Conservation (phyloP, 805 yeast genomes). For the Wickerhamomyces chambardii region DNA sequence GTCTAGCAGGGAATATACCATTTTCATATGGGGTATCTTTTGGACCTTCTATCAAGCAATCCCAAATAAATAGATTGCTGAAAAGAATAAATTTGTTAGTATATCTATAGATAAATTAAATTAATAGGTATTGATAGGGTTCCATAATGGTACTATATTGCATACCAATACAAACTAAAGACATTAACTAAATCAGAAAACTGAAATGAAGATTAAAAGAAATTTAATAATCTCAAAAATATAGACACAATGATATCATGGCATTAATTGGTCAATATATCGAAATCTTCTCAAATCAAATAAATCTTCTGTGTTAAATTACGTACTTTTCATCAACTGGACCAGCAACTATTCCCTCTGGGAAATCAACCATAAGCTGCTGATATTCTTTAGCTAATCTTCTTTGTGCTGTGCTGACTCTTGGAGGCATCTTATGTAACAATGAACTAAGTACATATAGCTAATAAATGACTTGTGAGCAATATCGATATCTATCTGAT, state of each 20-base stretch:
- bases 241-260: no score
- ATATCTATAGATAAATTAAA: no score
- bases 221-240: no score
- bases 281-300: neutral
- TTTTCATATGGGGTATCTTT: slow-evolving; percentile 78
- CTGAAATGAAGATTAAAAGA: no score
- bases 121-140: no score
- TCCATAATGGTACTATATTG: no score
- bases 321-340: slow-evolving; percentile 61
- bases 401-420: slow-evolving; percentile 63
- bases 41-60: slow-evolving; percentile 79
- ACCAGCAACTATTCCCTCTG: slow-evolving; percentile 94
- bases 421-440: slow-evolving; percentile 17
- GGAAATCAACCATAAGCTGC: slow-evolving; percentile 77
- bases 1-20: slow-evolving; percentile 75
- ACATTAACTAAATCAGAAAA: no score
- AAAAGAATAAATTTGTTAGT: neutral
- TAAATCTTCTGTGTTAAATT: neutral
- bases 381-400: slow-evolving; percentile 84
- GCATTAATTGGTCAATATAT: neutral
- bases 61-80: slow-evolving; percentile 66
- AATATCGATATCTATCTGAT: no score
- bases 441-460: no score
- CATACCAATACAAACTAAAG: no score
- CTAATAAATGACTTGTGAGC: no score